Percentiles rank a stretch among this genome's conserved stretches.
phyloP scores from a whole-genome alignment of 106 monocot species.

The Phalaenopsis aphrodite region DNA sequence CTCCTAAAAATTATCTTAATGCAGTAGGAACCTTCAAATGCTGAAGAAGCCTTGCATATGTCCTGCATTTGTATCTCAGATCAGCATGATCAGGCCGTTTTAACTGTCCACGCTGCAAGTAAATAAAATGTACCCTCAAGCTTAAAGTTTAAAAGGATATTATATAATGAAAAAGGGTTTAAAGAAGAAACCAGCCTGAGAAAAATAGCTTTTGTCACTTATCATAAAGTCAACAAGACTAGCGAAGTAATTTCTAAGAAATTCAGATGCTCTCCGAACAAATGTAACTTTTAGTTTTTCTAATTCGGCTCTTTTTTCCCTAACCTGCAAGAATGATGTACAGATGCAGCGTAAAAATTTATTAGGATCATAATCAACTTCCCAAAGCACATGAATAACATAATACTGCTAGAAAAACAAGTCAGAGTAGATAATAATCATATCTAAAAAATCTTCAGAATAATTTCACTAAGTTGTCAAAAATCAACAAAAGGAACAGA shows the following conservation, averaged over 20 bases:
- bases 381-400: neutral
- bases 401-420: neutral
- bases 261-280: conserved; percentile 86
- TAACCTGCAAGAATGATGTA: conserved; percentile 42
- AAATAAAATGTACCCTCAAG: conserved; percentile 10
- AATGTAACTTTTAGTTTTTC: conserved; percentile 87
- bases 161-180: neutral
- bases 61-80: conserved; percentile 93
- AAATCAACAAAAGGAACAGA: neutral
- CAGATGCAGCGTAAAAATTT: neutral
- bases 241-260: conserved; percentile 88
- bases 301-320: conserved; percentile 77
- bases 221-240: conserved; percentile 99
- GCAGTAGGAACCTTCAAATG: conserved; percentile 76
- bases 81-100: conserved; percentile 99
- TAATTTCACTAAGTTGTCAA: neutral
- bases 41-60: conserved; percentile 92
- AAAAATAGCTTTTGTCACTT: conserved; percentile 97
- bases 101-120: conserved; percentile 78
- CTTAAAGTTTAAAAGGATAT: neutral
- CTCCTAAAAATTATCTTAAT: neutral
- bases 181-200: conserved; percentile 54
- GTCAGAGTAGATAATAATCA: neutral
- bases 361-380: neutral
- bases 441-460: neutral